phyloP scores from a whole-genome alignment of 2,329 filamentous ascomycete species.

The Calonectria pauciramosa region DNA sequence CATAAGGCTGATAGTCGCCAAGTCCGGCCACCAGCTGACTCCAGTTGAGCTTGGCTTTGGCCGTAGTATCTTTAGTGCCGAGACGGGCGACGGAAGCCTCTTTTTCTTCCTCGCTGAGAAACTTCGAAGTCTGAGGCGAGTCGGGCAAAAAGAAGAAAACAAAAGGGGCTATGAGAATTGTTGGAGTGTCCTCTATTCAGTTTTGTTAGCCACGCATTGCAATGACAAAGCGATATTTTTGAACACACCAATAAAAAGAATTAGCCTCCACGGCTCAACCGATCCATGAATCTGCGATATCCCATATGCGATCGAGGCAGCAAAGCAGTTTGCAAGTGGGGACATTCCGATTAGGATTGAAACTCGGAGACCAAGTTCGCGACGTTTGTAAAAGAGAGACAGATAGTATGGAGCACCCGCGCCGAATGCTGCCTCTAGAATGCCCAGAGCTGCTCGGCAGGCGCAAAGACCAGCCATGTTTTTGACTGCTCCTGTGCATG shows the following conservation, averaged over 20 bases:
- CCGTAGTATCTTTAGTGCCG: background rate
- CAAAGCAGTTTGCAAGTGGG: slow-evolving; percentile 31
- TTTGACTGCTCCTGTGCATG: slow-evolving; percentile 20
- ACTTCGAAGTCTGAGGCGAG: slow-evolving; percentile 28
- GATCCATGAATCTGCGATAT: slow-evolving; percentile 29
- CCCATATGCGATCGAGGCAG: slow-evolving; percentile 30
- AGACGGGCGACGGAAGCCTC: slow-evolving; percentile 14
- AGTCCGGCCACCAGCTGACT: slow-evolving; percentile 27
- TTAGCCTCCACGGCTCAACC: slow-evolving; percentile 26
- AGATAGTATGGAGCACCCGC: slow-evolving; percentile 35
- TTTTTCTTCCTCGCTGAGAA: slow-evolving; percentile 26
- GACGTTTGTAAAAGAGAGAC: slow-evolving; percentile 23
- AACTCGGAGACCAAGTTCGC: slow-evolving; percentile 29
- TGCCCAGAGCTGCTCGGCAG: slow-evolving; percentile 14
- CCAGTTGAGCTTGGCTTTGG: slow-evolving; percentile 25
- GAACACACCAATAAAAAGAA: slow-evolving; percentile 11
- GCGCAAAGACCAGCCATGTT: slow-evolving; percentile 20
- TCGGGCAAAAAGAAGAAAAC: slow-evolving; percentile 38
- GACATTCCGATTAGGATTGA: slow-evolving; percentile 34
- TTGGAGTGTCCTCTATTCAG: slow-evolving; percentile 25
- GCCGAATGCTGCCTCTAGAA: slow-evolving; percentile 35
- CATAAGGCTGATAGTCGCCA: slow-evolving; percentile 31
- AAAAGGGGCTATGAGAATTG: slow-evolving; percentile 15
- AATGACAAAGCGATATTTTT: background rate
- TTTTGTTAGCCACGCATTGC: accelerated